A percentile compares a stretch with the other conserved stretches of the same genome.
phyloP scores from a whole-genome alignment of 106 monocot genomes.

The Agapanthus africanus region DNA sequence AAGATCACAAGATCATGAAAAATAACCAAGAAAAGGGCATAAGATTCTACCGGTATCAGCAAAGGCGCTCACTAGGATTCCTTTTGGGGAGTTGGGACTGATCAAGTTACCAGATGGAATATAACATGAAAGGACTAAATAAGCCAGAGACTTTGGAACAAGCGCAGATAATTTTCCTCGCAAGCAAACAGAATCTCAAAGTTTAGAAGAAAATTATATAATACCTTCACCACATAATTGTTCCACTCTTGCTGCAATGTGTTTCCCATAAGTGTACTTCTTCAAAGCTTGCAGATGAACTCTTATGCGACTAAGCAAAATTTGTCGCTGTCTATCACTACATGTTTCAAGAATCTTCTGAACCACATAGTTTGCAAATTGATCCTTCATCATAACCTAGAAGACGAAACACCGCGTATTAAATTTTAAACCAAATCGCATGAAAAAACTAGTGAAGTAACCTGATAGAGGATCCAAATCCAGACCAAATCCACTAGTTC shows the following conservation, averaged over 20 bases:
- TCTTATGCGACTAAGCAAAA: conserved; percentile 45
- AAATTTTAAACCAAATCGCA: not conserved
- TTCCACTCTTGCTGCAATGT: conserved; percentile 76
- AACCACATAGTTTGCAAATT: conserved; percentile 91
- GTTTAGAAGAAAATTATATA: too few species aligned
- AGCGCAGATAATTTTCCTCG: too few species aligned
- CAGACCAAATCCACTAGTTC: not conserved
- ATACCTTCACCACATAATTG: conserved; percentile 62
- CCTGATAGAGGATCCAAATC: not conserved
- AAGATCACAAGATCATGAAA: too few species aligned
- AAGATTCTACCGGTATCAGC: too few species aligned
- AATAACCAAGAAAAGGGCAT: too few species aligned
- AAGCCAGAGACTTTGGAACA: too few species aligned
- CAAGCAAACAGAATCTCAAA: too few species aligned
- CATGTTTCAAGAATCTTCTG: conserved; percentile 91
- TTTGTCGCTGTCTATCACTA: conserved; percentile 39
- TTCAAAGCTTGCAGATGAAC: conserved; percentile 59
- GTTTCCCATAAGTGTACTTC: conserved; percentile 93
- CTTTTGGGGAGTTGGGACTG: too few species aligned
- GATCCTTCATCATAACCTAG: conserved; percentile 96
- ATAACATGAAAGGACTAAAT: too few species aligned
- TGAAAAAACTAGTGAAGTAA: not conserved
- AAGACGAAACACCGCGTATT: too few species aligned
- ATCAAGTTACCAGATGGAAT: too few species aligned
- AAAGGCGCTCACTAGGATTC: too few species aligned